These are phyloP conservation scores for Cutaneotrichosporon arboriforme DNA, from an alignment of 1,284 basidiomycete species.

Conservation along the genomic window DNA sequence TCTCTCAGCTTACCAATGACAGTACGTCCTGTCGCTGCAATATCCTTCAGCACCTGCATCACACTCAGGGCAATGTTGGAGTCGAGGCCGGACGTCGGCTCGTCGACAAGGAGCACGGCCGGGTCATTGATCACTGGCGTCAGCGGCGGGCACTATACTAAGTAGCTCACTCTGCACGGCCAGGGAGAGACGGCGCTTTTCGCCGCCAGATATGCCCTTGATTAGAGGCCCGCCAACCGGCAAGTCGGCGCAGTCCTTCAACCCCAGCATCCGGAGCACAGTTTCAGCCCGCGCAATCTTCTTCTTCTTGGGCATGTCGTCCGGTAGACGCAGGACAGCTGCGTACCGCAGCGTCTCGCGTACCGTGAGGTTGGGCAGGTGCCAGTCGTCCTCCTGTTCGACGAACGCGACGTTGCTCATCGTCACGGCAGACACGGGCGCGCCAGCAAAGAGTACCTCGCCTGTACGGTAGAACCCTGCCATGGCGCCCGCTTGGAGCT, in stretches of 20 bases:
- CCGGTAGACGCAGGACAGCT: conserved; percentile 51
- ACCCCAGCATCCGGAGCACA: conserved; percentile 52
- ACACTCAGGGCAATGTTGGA: conserved; percentile 51
- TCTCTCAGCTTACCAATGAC: conserved; percentile 46
- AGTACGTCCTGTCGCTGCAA: conserved; percentile 53
- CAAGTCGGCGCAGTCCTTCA: conserved; percentile 54
- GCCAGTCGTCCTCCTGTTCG: conserved; percentile 54
- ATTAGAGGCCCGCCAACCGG: conserved; percentile 54
- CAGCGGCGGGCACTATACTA: neutral
- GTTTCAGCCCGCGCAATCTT: conserved; percentile 53
- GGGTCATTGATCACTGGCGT: conserved; percentile 50
- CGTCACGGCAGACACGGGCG: conserved; percentile 26
- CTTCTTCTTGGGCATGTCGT: conserved; percentile 46
- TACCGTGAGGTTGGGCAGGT: conserved; percentile 52
- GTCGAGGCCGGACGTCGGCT: conserved; percentile 52
- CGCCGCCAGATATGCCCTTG: conserved; percentile 55
- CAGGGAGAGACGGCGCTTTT: conserved; percentile 54
- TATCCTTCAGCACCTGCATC: conserved; percentile 49
- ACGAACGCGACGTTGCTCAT: conserved; percentile 52
- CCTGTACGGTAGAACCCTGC: conserved; percentile 43
- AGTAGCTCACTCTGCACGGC: conserved; percentile 49
- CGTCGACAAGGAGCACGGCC: conserved; percentile 51
- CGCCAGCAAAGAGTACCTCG: conserved; percentile 44
- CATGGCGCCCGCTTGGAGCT: conserved; percentile 40
- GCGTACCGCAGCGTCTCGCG: conserved; percentile 51